A percentile compares a stretch with the other conserved stretches of the same genome.
These are phyloP conservation scores for Carpinus fangiana DNA, from an alignment of 306 rosid species.

Conservation along the genomic window DNA sequence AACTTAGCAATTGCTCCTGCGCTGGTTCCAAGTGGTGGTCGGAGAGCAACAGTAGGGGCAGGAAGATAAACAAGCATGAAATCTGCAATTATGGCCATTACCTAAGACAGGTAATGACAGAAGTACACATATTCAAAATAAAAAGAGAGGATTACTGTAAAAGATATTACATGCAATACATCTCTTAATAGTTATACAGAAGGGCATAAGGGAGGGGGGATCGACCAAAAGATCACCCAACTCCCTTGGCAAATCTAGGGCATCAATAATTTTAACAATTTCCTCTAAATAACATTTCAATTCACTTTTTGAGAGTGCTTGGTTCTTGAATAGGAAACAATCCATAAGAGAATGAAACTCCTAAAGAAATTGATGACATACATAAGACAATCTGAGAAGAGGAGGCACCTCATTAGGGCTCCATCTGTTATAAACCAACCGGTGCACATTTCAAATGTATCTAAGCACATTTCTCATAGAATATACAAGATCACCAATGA, in stretches of 20 bases:
- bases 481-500: not conserved
- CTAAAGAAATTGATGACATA: not conserved
- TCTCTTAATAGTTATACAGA: not conserved
- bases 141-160: slow-evolving; percentile 14
- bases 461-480: not conserved
- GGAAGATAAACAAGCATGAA: slow-evolving; percentile 93
- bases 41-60: slow-evolving; percentile 88
- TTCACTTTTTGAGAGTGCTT: not conserved
- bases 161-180: not conserved
- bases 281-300: not conserved
- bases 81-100: slow-evolving; percentile 94
- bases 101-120: slow-evolving; percentile 40
- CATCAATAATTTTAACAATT: not conserved
- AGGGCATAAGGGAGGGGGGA: not conserved
- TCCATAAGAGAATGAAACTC: not conserved
- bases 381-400: not conserved
- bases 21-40: slow-evolving; percentile 59
- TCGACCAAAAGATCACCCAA: not conserved
- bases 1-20: slow-evolving; percentile 78
- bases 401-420: not conserved
- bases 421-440: not conserved
- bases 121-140: slow-evolving; percentile 2
- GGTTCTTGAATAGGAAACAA: not conserved
- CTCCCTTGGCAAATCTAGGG: not conserved
- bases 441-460: not conserved